Percentiles rank a stretch among this genome's conserved stretches.
Conservation (phyloP, 2,329 filamentous ascomycete species). For the Aureobasidium sp. region DNA sequence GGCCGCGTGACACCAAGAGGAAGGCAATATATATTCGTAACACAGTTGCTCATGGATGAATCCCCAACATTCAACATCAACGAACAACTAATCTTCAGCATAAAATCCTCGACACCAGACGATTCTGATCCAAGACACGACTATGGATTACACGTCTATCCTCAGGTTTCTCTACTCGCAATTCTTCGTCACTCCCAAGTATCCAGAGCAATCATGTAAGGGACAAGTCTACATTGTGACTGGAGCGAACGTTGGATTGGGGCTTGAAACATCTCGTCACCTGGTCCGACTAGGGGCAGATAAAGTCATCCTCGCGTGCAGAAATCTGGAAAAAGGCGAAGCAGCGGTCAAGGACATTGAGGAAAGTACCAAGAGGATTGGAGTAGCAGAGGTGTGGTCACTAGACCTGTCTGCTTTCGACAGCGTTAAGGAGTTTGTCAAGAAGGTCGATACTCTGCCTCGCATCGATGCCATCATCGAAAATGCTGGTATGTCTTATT, state of each 20-base stretch:
- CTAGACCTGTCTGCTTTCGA: slow-evolving; percentile 35
- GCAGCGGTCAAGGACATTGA: slow-evolving; percentile 34
- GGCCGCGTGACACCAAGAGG: background rate
- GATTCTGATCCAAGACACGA: background rate
- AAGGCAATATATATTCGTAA: background rate
- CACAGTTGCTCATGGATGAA: background rate
- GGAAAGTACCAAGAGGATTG: slow-evolving; percentile 21
- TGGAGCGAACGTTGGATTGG: slow-evolving; percentile 40
- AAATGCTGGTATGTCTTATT: slow-evolving; percentile 20
- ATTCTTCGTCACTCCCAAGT: slow-evolving; percentile 29
- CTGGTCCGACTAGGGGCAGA: slow-evolving; percentile 31
- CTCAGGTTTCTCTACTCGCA: slow-evolving; percentile 31
- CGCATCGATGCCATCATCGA: slow-evolving; percentile 20
- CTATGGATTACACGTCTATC: slow-evolving; percentile 6
- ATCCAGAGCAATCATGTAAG: slow-evolving; percentile 23
- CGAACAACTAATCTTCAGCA: background rate
- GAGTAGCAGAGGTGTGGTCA: slow-evolving; percentile 37
- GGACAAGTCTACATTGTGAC: slow-evolving; percentile 40
- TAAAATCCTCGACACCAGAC: too few relatives aligned
- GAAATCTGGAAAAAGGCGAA: slow-evolving; percentile 35
- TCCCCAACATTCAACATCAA: background rate
- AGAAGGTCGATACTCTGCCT: slow-evolving; percentile 19
- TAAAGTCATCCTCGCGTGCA: slow-evolving; percentile 39
- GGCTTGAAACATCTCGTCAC: slow-evolving; percentile 37
- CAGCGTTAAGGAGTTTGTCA: slow-evolving; percentile 29